Percentiles rank a stretch among this genome's conserved stretches.
Conservation (phyloP, 441 rosid genomes). For the Gossypium laxum region DNA sequence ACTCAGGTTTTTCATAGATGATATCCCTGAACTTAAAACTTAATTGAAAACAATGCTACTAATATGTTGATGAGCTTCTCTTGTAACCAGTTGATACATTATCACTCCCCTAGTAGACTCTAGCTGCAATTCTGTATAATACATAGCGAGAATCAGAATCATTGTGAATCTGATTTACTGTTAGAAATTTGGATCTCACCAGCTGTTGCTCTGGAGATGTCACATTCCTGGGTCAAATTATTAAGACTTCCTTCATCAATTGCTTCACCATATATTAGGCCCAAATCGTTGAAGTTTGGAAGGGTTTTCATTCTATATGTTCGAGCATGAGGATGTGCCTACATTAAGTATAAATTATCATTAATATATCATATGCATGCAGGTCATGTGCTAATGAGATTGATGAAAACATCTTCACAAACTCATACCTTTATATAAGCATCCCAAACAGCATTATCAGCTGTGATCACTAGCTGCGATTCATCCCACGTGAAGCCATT, state of each 20-base stretch:
- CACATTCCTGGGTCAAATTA: constrained; percentile 29
- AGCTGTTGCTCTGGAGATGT: constrained; percentile 21
- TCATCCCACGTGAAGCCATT: constrained; percentile 75
- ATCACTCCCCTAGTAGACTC: constrained; percentile 1
- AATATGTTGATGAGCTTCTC: not conserved
- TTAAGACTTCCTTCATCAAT: constrained; percentile 23
- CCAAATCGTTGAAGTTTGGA: constrained; percentile 64
- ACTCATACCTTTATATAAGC: constrained; percentile 52
- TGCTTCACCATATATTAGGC: constrained; percentile 39
- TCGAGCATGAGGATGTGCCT: constrained; percentile 57
- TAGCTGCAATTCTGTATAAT: not conserved
- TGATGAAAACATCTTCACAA: not conserved
- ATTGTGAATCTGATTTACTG: not conserved
- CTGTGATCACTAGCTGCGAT: constrained; percentile 36
- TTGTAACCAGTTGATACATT: not conserved
- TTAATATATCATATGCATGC: constrained; percentile 9
- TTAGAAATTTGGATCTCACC: constrained; percentile 25
- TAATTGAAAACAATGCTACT: not conserved
- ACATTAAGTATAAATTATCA: constrained; percentile 13
- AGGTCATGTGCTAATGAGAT: constrained; percentile 4
- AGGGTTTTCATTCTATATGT: constrained; percentile 57
- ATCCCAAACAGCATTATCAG: constrained; percentile 62
- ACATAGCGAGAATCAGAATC: not conserved
- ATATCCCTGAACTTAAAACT: not conserved
- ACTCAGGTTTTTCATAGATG: not conserved